Evolutionary conservation across 352 stramenopile genomes (phyloP), one percentile per base, ranked within the genome.

Genomic region (Globisporangium paddicum): DNA sequence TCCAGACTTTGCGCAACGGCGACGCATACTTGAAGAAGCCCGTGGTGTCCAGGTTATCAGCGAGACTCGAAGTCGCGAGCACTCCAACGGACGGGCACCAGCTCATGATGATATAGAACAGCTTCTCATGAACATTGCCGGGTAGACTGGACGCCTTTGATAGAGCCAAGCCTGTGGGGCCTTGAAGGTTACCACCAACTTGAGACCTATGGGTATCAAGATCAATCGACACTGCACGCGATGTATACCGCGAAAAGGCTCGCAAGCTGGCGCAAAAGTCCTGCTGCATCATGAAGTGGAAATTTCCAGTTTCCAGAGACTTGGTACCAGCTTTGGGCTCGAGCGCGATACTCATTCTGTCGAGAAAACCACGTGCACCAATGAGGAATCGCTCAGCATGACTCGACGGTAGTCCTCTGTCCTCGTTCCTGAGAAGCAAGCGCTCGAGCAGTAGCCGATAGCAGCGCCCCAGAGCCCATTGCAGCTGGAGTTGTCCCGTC

Each of bases 211-310:
- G 46, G 5, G 8, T 21, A 21, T 30, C 42, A 35, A 14, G 18
- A 41, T 28, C 8, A 38, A 16, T 26, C 6, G 26, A 18, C 7
- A 10, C 8, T n/a, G 6, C 47, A 11, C 47, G 28, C 18, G 19
- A 21, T 9, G n/a, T 28, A 10, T 45, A 19, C 25, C 7, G 47
- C 19, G 71, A 14, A 25, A 86, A 42, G 0, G 49, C 41, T 10
- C 67, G 69, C 14, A 85, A 37, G 52, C 44, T 77, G 0, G 64
- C 66, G 42, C 79, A 78, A 26, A 88, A 82, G 49, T 91, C 81
- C 35, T 88, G 73, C 56, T 89, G 77, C 18, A 83, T 73, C 81
- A 91, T 86, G 10, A 87, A 73, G 16, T 76, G 28, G 10, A 76
- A 26, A 18, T 76, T 63, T 9, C 57, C 64, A 7, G 52, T 53